Percentiles rank a stretch among this genome's conserved stretches.
Conservation (phyloP, 108 stramenopile species). For the Cyclotella choctawhatcheeana region DNA sequence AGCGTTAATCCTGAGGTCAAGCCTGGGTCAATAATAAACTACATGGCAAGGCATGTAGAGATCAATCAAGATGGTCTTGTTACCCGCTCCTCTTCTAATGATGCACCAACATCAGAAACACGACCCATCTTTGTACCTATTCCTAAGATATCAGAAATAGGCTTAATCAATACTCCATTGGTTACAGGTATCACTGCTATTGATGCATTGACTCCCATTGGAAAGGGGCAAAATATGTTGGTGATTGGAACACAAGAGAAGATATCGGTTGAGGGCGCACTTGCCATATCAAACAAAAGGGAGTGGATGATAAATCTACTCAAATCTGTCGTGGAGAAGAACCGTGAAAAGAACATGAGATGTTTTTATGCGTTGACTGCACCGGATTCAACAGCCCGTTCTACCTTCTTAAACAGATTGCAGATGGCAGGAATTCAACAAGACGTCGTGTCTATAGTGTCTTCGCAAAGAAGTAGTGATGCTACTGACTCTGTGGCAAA, state of each 20-base stretch:
- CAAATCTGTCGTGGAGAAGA: conserved; percentile 34
- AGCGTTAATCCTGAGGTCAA: conserved; percentile 43
- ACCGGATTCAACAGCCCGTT: conserved; percentile 27
- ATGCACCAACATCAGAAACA: too few species aligned
- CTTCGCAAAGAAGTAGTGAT: conserved; percentile 42
- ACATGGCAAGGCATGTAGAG: conserved; percentile 44
- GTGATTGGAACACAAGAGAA: conserved; percentile 70
- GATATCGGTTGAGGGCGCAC: conserved; percentile 9
- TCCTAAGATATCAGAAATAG: conserved; percentile 84
- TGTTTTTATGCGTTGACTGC: conserved; percentile 77
- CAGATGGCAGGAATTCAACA: conserved; percentile 56
- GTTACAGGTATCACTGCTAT: conserved; percentile 86
- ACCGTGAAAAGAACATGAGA: conserved; percentile 27
- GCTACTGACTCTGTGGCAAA: neutral
- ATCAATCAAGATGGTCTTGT: conserved; percentile 30
- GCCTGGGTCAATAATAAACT: conserved; percentile 56
- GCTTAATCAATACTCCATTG: conserved; percentile 83
- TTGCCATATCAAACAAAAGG: conserved; percentile 28
- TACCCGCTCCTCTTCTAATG: conserved; percentile 1
- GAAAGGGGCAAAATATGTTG: conserved; percentile 91
- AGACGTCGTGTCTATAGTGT: conserved; percentile 60
- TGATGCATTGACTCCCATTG: conserved; percentile 87
- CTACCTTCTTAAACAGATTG: conserved; percentile 47
- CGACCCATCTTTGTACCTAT: conserved; percentile 83
- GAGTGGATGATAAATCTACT: conserved; percentile 54